Conservation (phyloP, 2,329 filamentous ascomycete genomes). For the Cryphonectria naterciae region DNA sequence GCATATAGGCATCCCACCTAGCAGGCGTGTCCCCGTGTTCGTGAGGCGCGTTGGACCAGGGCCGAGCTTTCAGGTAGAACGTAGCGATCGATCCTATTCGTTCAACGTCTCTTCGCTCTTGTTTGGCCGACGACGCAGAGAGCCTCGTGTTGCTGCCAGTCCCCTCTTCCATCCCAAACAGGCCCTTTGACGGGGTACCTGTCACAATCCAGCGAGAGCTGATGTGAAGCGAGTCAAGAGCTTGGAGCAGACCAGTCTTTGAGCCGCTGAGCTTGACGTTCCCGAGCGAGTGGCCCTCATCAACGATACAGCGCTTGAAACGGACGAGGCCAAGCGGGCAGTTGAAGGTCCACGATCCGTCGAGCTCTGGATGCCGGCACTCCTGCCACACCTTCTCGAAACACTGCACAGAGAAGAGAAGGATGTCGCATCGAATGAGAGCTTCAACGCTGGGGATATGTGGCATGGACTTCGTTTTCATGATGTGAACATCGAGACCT, state of each 20-base stretch:
- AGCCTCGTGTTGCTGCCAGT: constrained; percentile 16
- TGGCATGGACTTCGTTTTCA: constrained; percentile 54
- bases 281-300: constrained; percentile 87
- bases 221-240: constrained; percentile 59
- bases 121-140: constrained; percentile 47
- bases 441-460: constrained; percentile 59
- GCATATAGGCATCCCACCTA: constrained; percentile 75
- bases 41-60: constrained; percentile 70
- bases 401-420: constrained; percentile 75
- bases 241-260: constrained; percentile 59
- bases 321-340: constrained; percentile 73
- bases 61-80: constrained; percentile 75
- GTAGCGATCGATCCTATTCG: constrained; percentile 67
- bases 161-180: constrained; percentile 71
- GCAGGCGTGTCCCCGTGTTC: constrained; percentile 61
- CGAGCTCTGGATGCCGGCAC: constrained; percentile 44
- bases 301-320: constrained; percentile 87
- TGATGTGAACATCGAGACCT: constrained; percentile 65
- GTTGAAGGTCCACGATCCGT: constrained; percentile 39
- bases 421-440: constrained; percentile 71
- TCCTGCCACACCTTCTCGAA: constrained; percentile 67
- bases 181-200: constrained; percentile 82
- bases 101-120: constrained; percentile 67
- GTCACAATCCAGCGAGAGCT: constrained; percentile 87
- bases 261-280: constrained; percentile 56